These are phyloP conservation scores for Serendipita sp. DNA, from an alignment of 768 basidiomycete species.

Conservation along the genomic window DNA sequence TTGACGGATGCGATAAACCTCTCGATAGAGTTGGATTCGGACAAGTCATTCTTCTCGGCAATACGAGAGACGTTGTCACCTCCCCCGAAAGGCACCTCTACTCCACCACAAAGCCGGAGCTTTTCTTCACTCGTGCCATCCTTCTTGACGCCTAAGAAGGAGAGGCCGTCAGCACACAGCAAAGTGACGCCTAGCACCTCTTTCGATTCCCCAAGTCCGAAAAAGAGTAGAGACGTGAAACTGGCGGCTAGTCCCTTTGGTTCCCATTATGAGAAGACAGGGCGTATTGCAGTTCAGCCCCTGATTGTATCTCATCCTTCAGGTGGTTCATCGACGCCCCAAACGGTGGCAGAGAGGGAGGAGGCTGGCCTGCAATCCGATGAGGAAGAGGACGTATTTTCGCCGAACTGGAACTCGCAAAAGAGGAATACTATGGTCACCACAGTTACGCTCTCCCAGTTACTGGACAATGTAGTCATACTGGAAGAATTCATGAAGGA, in stretches of 20 bases:
- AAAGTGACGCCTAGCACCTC: slow-evolving; percentile 19
- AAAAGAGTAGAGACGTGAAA: slow-evolving; percentile 23
- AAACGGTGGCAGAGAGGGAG: slow-evolving; percentile 24
- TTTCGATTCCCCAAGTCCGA: slow-evolving; percentile 31
- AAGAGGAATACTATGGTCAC: slow-evolving; percentile 22
- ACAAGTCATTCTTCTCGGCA: slow-evolving; percentile 16
- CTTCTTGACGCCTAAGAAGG: slow-evolving; percentile 62
- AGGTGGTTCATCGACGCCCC: slow-evolving; percentile 25
- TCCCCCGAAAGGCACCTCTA: slow-evolving; percentile 23
- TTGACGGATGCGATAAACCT: slow-evolving; percentile 75
- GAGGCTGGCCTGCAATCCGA: slow-evolving; percentile 14
- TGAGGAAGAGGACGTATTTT: slow-evolving; percentile 54
- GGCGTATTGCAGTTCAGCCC: slow-evolving; percentile 53
- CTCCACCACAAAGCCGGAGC: slow-evolving; percentile 22
- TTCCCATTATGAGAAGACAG: slow-evolving; percentile 69
- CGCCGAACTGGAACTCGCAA: slow-evolving; percentile 31
- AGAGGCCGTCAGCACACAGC: slow-evolving; percentile 27
- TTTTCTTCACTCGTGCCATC: slow-evolving; percentile 30
- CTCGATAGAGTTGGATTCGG: slow-evolving; percentile 45
- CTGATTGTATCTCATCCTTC: slow-evolving; percentile 45
- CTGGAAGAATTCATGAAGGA: slow-evolving; percentile 94
- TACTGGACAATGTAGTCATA: slow-evolving; percentile 89
- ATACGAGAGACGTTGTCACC: slow-evolving; percentile 15
- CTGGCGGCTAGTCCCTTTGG: slow-evolving; percentile 64
- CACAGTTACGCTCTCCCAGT: slow-evolving; percentile 57